These are phyloP conservation scores for Cercis canadensis DNA, from an alignment of 306 rosid species.

Conservation along the genomic window DNA sequence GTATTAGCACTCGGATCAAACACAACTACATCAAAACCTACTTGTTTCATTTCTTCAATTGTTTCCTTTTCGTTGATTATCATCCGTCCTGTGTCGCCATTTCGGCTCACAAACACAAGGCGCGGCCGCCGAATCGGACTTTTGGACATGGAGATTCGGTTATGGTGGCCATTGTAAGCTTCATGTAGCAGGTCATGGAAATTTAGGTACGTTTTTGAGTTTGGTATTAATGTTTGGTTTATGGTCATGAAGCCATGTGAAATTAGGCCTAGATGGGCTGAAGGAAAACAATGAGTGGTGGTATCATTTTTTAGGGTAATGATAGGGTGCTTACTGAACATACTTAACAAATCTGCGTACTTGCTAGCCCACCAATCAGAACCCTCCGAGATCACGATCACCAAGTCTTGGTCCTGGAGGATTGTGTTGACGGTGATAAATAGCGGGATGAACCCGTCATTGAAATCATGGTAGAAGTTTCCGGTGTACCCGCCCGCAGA, in stretches of 20 bases:
- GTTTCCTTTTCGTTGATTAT: slow-evolving; percentile 35
- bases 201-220: slow-evolving; percentile 22
- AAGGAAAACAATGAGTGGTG: slow-evolving; percentile 49
- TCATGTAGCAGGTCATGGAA: slow-evolving; percentile 40
- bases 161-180: slow-evolving; percentile 26
- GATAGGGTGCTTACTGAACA: slow-evolving; percentile 43
- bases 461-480: slow-evolving; percentile 61
- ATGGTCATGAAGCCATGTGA: slow-evolving; percentile 51
- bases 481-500: slow-evolving; percentile 52
- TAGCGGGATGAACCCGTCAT: slow-evolving; percentile 53
- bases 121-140: slow-evolving; percentile 1
- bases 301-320: slow-evolving; percentile 46
- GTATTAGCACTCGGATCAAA: slow-evolving; percentile 33
- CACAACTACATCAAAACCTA: slow-evolving; percentile 45
- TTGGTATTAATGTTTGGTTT: slow-evolving; percentile 29
- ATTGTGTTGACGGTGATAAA: slow-evolving; percentile 42
- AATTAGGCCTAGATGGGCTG: slow-evolving; percentile 45
- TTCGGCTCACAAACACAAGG: slow-evolving; percentile 24
- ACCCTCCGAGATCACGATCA: slow-evolving; percentile 40
- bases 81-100: neutral
- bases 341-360: slow-evolving; percentile 29
- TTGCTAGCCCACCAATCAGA: slow-evolving; percentile 49
- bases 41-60: neutral
- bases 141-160: neutral
- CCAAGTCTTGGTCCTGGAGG: slow-evolving; percentile 16